A percentile compares a stretch with the other conserved stretches of the same genome.
Conservation (phyloP, 805 yeast species). For the Pichia insulana region DNA sequence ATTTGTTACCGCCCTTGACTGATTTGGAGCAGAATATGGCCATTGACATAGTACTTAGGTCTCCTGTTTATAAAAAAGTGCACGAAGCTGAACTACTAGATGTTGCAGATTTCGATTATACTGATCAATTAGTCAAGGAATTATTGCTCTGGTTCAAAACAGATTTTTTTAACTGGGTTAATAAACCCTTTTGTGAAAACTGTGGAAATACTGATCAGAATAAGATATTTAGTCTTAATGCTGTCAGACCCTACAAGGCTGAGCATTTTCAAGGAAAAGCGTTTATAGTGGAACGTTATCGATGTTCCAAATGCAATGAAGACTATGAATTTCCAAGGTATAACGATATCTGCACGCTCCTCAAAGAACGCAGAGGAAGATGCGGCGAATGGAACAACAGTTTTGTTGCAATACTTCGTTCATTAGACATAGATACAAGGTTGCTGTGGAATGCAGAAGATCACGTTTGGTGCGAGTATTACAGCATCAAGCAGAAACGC, state of each 20-base stretch:
- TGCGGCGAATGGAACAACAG: conserved; percentile 97
- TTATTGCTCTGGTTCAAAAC: conserved; percentile 63
- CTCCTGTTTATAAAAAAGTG: conserved; percentile 48
- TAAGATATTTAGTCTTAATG: conserved; percentile 32
- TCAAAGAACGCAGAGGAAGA: conserved; percentile 62
- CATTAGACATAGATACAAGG: conserved; percentile 57
- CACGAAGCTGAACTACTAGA: conserved; percentile 17
- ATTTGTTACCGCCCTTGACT: neutral
- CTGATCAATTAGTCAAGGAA: conserved; percentile 51
- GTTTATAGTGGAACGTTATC: conserved; percentile 52
- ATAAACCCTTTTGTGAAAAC: conserved; percentile 49
- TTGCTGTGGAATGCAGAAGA: conserved; percentile 87
- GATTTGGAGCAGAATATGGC: conserved; percentile 42
- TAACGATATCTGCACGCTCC: conserved; percentile 53
- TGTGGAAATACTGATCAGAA: conserved; percentile 39
- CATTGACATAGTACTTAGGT: conserved; percentile 53
- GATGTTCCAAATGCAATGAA: conserved; percentile 43
- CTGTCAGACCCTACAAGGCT: conserved; percentile 25
- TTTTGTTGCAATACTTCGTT: conserved; percentile 58
- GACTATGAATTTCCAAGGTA: conserved; percentile 65
- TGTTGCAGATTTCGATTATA: conserved; percentile 30
- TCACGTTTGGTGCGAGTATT: conserved; percentile 95
- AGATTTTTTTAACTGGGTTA: conserved; percentile 79
- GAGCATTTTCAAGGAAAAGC: conserved; percentile 46
- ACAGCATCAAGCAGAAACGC: conserved; percentile 44